phyloP scores from a whole-genome alignment of 1,139 yeast genomes.

The Hansenula anomala region DNA sequence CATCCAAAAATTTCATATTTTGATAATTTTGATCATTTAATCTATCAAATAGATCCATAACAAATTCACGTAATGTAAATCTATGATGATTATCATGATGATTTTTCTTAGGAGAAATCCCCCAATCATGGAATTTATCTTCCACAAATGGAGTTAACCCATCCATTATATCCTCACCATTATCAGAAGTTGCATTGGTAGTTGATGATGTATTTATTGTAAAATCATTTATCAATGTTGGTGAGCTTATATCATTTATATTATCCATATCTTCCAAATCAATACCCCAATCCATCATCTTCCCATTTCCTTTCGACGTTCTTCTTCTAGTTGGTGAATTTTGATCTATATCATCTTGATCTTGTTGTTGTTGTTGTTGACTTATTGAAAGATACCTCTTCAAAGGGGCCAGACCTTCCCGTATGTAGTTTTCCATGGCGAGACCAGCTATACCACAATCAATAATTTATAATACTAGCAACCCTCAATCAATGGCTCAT shows the following conservation, averaged over 20 bases:
- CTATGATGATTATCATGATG: too few relatives aligned
- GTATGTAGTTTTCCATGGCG: constrained; percentile 1
- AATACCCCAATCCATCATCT: constrained; percentile 20
- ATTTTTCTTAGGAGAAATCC: constrained; percentile 8
- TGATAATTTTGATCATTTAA: background rate
- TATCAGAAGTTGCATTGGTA: constrained; percentile 4
- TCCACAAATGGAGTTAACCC: constrained; percentile 5
- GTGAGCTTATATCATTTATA: constrained; percentile 13
- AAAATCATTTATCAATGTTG: constrained; percentile 20
- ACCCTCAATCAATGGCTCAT: too few relatives aligned
- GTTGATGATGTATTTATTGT: too few relatives aligned
- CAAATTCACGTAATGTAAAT: too few relatives aligned
- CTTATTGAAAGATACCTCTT: background rate
- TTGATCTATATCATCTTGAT: background rate
- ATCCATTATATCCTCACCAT: constrained; percentile 4
- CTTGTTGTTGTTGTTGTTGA: background rate
- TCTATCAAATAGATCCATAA: too few relatives aligned
- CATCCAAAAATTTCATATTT: constrained; percentile 31
- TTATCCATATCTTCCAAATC: constrained; percentile 7
- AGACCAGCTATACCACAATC: background rate
- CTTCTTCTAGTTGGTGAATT: too few relatives aligned
- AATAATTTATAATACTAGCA: too few relatives aligned
- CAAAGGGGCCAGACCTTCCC: constrained; percentile 2
- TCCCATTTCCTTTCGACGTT: background rate
- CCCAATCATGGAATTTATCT: constrained; percentile 13